Conservation (phyloP, 495 filamentous ascomycete genomes). For the Cetradonia linearis region DNA sequence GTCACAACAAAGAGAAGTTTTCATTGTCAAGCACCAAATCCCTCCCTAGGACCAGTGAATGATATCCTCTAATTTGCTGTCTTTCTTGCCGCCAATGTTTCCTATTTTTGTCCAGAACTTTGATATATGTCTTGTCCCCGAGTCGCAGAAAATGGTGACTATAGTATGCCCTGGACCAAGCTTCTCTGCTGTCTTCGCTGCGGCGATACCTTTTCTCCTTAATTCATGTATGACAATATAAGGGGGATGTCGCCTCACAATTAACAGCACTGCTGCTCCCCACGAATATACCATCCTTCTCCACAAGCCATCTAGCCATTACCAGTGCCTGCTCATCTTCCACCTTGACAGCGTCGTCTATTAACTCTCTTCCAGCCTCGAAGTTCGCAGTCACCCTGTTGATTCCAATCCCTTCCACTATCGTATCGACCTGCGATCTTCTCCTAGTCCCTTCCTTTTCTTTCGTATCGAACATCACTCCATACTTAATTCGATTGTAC, state of each 20-base stretch:
- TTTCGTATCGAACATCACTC: constrained; percentile 86
- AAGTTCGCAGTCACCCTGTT: constrained; percentile 89
- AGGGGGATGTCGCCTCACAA: constrained; percentile 42
- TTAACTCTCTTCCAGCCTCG: constrained; percentile 67
- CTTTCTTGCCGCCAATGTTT: constrained; percentile 49
- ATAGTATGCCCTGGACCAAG: constrained; percentile 70
- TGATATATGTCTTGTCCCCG: constrained; percentile 79
- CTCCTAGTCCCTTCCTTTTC: constrained; percentile 85
- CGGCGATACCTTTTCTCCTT: constrained; percentile 56
- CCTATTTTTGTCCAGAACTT: constrained; percentile 87
- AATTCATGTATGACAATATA: background rate
- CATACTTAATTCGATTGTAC: constrained; percentile 80
- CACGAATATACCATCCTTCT: constrained; percentile 90
- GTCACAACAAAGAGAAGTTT: background rate
- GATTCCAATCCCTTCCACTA: constrained; percentile 93
- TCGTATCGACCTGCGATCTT: constrained; percentile 83
- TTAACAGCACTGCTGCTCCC: constrained; percentile 94
- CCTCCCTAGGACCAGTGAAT: constrained; percentile 26
- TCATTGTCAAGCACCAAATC: background rate
- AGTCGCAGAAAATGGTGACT: constrained; percentile 88
- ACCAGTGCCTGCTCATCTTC: constrained; percentile 82
- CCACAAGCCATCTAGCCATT: constrained; percentile 92
- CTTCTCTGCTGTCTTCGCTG: constrained; percentile 64
- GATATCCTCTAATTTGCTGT: constrained; percentile 44
- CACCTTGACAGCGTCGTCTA: constrained; percentile 85